Percentiles rank a stretch among this genome's conserved stretches.
Conservation (phyloP, 768 basidiomycete genomes). For the Suillus plorans region DNA sequence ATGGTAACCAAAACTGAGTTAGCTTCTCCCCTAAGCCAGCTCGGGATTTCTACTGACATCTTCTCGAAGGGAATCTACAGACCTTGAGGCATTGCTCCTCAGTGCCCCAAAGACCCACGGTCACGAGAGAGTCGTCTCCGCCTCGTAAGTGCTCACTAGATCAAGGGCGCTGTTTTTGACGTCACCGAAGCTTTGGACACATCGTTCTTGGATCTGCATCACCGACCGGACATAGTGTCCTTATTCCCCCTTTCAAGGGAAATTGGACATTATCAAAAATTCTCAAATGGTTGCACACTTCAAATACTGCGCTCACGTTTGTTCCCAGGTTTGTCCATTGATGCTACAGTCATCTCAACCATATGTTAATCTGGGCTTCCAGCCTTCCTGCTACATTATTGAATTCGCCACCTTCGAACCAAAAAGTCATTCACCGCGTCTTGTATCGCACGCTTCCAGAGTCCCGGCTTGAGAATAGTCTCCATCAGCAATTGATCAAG, state of each 20-base stretch:
- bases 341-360: too few relatives aligned
- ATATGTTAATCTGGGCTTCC: background rate
- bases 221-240: conserved; percentile 27
- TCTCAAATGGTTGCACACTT: conserved; percentile 43
- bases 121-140: conserved; percentile 30
- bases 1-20: conserved; percentile 39
- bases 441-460: conserved; percentile 42
- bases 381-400: conserved; percentile 42
- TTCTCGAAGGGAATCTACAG: background rate
- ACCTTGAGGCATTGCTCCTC: conserved; percentile 4
- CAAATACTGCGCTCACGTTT: conserved; percentile 39
- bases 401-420: conserved; percentile 28
- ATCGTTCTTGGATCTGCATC: conserved; percentile 45
- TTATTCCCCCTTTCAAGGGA: conserved; percentile 47
- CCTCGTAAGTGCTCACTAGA: conserved; percentile 37
- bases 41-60: background rate
- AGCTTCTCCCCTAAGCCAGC: conserved; percentile 10
- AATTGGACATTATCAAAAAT: conserved; percentile 40
- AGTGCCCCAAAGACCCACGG: background rate
- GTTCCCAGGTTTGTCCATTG: conserved; percentile 45
- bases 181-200: conserved; percentile 53
- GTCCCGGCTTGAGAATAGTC: conserved; percentile 7
- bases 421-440: conserved; percentile 44
- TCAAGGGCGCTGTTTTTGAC: conserved; percentile 3
- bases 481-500: conserved; percentile 30